phyloP scores from a whole-genome alignment of 345 rosid species.

The Hevea brasiliensis region DNA sequence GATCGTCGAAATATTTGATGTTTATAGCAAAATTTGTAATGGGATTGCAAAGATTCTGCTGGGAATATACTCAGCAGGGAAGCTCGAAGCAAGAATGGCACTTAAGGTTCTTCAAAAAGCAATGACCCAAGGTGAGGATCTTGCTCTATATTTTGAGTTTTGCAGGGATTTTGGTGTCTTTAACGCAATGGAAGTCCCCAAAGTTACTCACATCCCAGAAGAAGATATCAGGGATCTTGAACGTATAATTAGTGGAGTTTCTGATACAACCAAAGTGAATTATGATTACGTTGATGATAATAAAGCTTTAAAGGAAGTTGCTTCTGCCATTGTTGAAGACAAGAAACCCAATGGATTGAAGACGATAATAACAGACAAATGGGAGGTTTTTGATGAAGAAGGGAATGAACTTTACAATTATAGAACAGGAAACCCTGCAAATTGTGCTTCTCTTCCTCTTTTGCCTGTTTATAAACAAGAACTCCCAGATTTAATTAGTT shows the following conservation, averaged over 20 bases:
- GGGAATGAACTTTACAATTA: neutral
- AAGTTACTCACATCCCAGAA: constrained; percentile 43
- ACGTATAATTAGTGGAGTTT: constrained; percentile 34
- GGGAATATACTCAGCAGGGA: constrained; percentile 38
- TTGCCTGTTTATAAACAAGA: constrained; percentile 26
- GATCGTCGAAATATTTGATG: constrained; percentile 54
- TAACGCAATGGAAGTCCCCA: constrained; percentile 53
- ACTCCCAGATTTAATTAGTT: constrained; percentile 51
- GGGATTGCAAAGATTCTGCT: constrained; percentile 47
- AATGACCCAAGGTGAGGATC: constrained; percentile 43
- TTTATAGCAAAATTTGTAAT: constrained; percentile 59
- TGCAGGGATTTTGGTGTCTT: constrained; percentile 50
- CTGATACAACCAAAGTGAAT: constrained; percentile 7
- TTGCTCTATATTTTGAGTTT: constrained; percentile 46
- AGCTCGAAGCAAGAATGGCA: constrained; percentile 49
- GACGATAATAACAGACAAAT: constrained; percentile 53
- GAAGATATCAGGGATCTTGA: constrained; percentile 49
- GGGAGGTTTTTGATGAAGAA: constrained; percentile 64
- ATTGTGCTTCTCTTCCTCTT: constrained; percentile 11
- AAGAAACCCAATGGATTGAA: constrained; percentile 13
- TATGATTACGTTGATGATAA: neutral
- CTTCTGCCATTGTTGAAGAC: neutral
- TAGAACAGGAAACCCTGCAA: neutral
- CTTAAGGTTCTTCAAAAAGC: constrained; percentile 55
- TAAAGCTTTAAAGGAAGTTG: constrained; percentile 12